Base-by-base conservation (phyloP, 805 yeast genomes). In the Monosporozyma aquatica region DNA sequence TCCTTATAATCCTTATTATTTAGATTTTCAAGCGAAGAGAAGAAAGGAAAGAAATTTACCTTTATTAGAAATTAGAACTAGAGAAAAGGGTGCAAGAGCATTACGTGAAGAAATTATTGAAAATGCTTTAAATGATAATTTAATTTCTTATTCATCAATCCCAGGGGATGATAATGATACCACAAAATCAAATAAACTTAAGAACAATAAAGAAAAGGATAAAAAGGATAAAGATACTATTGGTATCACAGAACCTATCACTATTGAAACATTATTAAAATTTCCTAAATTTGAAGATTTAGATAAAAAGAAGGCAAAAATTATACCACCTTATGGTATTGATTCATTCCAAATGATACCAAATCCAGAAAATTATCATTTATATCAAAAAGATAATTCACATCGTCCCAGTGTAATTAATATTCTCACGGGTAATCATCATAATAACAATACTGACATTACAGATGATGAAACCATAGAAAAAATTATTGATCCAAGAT, bases 31-130 rank as follows among this genome's bases (percentile, higher is more conserved):
- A 17, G 46, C 56, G n/a, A 61, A 51, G 39, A 53, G 64, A 37
- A 57, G 55, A 27, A 59, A 57, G 37, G 87, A 82, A 48, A 67
- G 82, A 38, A 66, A 71, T 8, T 66, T 80, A 8, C 70, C 84
- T 0, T 56, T 84, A 14, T 67, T 82, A 47, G 92, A 83, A 56
- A 68, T 84, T 27, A 74, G 80, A 49, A 74, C 87, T 0, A 78
- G 71, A 56, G 70, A 68, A 24, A 66, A 67, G 50, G 62, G 70
- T 15, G 42, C 60, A 18, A 56, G 80, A 58, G 53, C 82, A 45
- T 63, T 81, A 59, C 78, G 82, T 43, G 89, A 82, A 52, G 71
- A 76, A 9, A 66, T 82, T 26, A 54, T 59, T 2, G 71, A 69
- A 23, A 66, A 69, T 42, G 72, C 83, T 49, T 66, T 69, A 0